Conservation (phyloP, 2,329 filamentous ascomycete genomes). For the Leptosphaerulina australis region DNA sequence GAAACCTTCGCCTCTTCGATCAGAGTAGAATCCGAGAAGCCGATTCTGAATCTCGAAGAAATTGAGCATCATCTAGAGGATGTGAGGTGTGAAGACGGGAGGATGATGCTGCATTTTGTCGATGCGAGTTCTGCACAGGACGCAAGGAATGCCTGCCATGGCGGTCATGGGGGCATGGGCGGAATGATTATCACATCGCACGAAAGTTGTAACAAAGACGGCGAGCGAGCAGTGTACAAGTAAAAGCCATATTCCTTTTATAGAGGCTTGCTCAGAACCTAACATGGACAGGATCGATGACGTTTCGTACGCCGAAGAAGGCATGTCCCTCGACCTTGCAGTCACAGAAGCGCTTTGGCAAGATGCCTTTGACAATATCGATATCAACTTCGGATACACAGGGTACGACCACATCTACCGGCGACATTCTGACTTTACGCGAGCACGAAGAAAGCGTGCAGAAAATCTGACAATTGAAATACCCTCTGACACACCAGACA, state of each 20-base stretch:
- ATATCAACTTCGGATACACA: constrained; percentile 43
- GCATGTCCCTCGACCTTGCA: constrained; percentile 33
- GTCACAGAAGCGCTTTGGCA: constrained; percentile 35
- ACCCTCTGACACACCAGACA: constrained; percentile 28
- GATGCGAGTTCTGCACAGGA: constrained; percentile 33
- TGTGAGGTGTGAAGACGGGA: constrained; percentile 35
- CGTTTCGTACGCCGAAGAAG: constrained; percentile 30
- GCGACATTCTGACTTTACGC: constrained; percentile 35
- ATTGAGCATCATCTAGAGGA: constrained; percentile 44
- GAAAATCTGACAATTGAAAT: constrained; percentile 22
- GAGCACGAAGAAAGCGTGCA: constrained; percentile 24
- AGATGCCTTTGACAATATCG: constrained; percentile 38
- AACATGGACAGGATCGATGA: constrained; percentile 24
- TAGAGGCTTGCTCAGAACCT: neutral
- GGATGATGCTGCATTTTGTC: constrained; percentile 41
- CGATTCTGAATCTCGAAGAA: constrained; percentile 46
- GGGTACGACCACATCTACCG: constrained; percentile 38
- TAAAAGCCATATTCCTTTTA: constrained; percentile 16
- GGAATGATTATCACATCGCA: constrained; percentile 49
- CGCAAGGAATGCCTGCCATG: constrained; percentile 33
- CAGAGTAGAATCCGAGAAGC: constrained; percentile 39
- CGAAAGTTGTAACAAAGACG: constrained; percentile 44
- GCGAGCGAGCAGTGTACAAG: constrained; percentile 45
- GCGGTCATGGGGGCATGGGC: constrained; percentile 25
- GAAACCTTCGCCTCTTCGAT: constrained; percentile 46